These are phyloP conservation scores for Ilyonectria sp. DNA, from an alignment of 2,329 filamentous ascomycete genomes.

Conservation along the genomic window DNA sequence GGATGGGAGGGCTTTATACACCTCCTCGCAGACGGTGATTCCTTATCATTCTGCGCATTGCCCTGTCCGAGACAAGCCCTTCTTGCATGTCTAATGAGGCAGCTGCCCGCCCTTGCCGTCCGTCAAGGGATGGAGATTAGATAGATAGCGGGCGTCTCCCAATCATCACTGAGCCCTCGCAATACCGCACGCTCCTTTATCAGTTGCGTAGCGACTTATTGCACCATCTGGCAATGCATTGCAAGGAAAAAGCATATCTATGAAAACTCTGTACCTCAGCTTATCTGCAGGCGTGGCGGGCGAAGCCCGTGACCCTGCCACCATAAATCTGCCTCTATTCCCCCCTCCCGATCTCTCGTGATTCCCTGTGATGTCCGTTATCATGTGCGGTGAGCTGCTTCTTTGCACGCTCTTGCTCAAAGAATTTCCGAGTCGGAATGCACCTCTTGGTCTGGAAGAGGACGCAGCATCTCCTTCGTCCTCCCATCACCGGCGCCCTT, in stretches of 20 bases:
- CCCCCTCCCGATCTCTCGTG: constrained; percentile 24
- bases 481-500: constrained; percentile 2
- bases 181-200: constrained; percentile 38
- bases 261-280: constrained; percentile 35
- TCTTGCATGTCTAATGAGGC: constrained; percentile 37
- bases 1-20: constrained; percentile 19
- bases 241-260: constrained; percentile 42
- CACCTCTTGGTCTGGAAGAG: constrained; percentile 4
- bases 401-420: not conserved
- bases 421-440: not conserved
- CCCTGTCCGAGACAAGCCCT: constrained; percentile 31
- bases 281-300: constrained; percentile 42
- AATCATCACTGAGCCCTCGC: constrained; percentile 42
- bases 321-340: constrained; percentile 41
- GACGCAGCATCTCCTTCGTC: not conserved
- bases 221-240: constrained; percentile 40
- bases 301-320: constrained; percentile 36
- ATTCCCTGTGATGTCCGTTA: not conserved
- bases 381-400: not conserved
- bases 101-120: constrained; percentile 36
- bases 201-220: constrained; percentile 40
- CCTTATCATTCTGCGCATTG: constrained; percentile 27
- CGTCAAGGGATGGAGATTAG: constrained; percentile 45
- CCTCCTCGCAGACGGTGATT: not conserved
- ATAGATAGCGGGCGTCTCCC: constrained; percentile 40